Percentiles rank a stretch among this genome's conserved stretches.
Conservation (phyloP, 345 rosid genomes). For the Salix dunnii region DNA sequence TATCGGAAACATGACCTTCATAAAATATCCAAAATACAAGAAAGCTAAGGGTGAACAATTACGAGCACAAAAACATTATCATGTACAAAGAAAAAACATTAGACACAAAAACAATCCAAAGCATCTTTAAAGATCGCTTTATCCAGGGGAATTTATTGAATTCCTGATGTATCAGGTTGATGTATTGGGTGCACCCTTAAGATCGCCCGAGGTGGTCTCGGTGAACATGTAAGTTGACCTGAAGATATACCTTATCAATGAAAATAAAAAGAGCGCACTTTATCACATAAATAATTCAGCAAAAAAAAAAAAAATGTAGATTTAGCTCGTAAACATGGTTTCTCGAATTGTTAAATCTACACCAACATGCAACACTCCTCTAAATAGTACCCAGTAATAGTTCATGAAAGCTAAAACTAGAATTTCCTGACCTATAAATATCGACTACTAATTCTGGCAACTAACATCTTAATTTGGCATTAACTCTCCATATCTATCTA, state of each 20-base stretch:
- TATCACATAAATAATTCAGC: neutral
- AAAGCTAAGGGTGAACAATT: neutral
- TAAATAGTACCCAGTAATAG: neutral
- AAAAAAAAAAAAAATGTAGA: neutral
- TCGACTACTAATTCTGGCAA: neutral
- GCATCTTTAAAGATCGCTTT: neutral
- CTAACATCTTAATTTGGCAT: neutral
- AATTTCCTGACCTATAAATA: neutral
- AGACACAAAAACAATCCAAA: neutral
- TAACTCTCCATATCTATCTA: neutral
- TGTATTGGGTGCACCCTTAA: no score
- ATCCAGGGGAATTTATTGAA: no score
- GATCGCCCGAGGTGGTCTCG: no score
- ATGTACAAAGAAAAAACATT: neutral
- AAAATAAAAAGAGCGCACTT: neutral
- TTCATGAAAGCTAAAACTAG: neutral
- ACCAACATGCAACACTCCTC: neutral
- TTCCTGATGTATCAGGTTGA: no score
- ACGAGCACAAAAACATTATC: neutral
- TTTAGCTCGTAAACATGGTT: neutral
- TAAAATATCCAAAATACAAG: neutral
- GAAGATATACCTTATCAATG: no score
- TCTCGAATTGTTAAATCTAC: neutral
- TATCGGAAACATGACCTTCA: neutral
- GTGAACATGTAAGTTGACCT: no score